Conservation (phyloP, 2,329 filamentous ascomycete species). For the Lizonia empirigonia region DNA sequence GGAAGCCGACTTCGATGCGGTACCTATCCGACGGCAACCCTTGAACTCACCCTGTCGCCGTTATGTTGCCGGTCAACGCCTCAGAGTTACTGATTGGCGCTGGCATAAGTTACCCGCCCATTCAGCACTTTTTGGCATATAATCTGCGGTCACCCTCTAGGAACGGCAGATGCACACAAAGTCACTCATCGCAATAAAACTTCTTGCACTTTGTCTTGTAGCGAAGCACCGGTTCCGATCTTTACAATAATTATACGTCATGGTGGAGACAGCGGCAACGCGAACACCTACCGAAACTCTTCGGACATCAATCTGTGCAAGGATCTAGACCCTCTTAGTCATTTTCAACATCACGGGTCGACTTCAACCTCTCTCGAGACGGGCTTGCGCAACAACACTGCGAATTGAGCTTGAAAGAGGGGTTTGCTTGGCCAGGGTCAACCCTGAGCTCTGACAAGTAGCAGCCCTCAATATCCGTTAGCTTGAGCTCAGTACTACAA, state of each 20-base stretch:
- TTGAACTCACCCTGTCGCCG: background rate
- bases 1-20: background rate
- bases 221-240: background rate
- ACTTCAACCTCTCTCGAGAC: background rate
- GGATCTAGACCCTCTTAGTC: conserved; percentile 6
- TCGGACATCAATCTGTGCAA: background rate
- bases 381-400: background rate
- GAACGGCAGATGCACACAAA: background rate
- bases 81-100: background rate
- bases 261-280: conserved; percentile 1
- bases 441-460: too few relatives aligned
- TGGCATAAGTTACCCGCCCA: background rate
- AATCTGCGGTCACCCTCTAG: too few relatives aligned
- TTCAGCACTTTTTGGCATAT: background rate
- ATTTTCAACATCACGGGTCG: background rate
- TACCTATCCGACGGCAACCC: background rate
- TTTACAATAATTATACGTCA: conserved; percentile 8
- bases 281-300: background rate
- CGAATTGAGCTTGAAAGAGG: background rate
- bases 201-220: background rate
- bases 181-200: background rate
- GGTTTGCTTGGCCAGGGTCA: background rate
- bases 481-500: too few relatives aligned
- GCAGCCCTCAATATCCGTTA: too few relatives aligned
- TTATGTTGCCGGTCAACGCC: too few relatives aligned